Evolutionary conservation across 2,329 filamentous ascomycete species (phyloP), one percentile per base, ranked within the genome.

Genomic region (Verticillium isaacii): DNA sequence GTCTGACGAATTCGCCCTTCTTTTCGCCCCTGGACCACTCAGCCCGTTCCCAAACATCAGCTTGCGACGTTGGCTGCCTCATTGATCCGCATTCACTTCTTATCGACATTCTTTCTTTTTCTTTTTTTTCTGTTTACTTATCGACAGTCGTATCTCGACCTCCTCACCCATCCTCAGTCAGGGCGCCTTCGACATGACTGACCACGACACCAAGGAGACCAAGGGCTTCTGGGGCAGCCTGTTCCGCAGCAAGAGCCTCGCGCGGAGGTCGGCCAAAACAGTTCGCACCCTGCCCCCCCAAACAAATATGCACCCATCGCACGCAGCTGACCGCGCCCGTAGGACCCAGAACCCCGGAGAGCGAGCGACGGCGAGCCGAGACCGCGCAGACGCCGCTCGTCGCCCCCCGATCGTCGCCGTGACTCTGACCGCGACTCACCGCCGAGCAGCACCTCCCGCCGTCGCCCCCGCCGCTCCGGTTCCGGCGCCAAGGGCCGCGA

Each of bases 201-300:
- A 74, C 59, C 69, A 70, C 59, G 66, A 66, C 56, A 70, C 71
- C 50, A 70, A 61, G 59, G 75, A 76, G 67, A 79, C 79, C 72
- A 80, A 77, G 67, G 73, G 78, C 57, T 80, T 84, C 64, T 80
- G 78, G 78, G 74, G 76, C 36, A 75, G 74, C 63, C 72, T 86
- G 61, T 77, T 86, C 66, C 79, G 82, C 65, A 79, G 74, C 64
- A 77, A 77, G 63, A 82, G 78, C 70, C 73, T 75, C 60, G 74
- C 78, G 25, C 73, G 71, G 60, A 72, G 73, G 63, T 66, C 65
- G 57, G 68, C 69, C 50, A 77, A 72, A 66, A 68, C 75, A 63
- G 75, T 80, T 70, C 57, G 62, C 29, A 17, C 57, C 32, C 15
- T 37, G 12, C 29, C 11, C 11, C 32, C 14, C 45, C 14, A 25